Evolutionary conservation across 306 rosid genomes (phyloP).

Genomic region (Castanospermum australe): DNA sequence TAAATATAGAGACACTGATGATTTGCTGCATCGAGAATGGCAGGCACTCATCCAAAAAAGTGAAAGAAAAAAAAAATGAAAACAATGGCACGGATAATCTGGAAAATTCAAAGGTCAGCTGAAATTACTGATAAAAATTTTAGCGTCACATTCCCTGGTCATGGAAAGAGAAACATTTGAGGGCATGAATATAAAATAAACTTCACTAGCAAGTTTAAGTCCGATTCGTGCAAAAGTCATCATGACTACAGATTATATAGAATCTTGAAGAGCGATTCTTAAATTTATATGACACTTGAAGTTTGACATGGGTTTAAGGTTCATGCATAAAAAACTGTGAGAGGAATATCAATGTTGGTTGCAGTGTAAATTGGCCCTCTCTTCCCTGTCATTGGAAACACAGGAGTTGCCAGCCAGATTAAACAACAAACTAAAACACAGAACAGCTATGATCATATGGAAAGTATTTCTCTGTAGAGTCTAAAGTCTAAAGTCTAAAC

Average conservation of each 20-base stretch:
- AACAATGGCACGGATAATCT: background rate
- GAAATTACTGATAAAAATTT: background rate
- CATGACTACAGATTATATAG: background rate
- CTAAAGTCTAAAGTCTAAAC: no score
- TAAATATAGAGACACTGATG: background rate
- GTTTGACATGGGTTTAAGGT: background rate
- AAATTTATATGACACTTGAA: background rate
- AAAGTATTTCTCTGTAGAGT: background rate
- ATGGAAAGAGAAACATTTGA: background rate
- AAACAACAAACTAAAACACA: background rate
- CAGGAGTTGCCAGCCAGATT: background rate
- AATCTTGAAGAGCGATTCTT: background rate
- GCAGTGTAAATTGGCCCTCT: background rate
- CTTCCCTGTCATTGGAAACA: background rate
- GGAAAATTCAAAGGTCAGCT: background rate
- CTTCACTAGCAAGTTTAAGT: background rate
- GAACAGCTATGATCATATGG: background rate
- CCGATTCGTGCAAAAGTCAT: background rate
- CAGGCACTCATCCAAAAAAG: background rate
- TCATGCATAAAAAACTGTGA: background rate
- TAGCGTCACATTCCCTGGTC: background rate
- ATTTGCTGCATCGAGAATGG: background rate
- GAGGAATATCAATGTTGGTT: background rate
- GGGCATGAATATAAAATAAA: background rate
- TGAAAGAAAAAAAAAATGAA: background rate